phyloP scores from a whole-genome alignment of 2,329 filamentous ascomycete species.

The Rhynchosporium agropyri region DNA sequence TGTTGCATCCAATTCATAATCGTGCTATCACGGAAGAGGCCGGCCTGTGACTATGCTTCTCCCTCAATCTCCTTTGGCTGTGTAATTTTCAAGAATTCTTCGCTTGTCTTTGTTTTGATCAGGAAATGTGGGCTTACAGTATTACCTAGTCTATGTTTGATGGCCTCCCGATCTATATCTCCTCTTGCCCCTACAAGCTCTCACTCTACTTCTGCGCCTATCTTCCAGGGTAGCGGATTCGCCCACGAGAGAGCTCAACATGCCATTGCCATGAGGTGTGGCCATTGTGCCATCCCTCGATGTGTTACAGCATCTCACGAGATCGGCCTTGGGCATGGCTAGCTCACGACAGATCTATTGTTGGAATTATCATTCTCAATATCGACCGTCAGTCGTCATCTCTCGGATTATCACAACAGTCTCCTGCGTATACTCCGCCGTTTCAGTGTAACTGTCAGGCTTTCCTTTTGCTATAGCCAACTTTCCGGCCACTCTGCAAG shows the following conservation, averaged over 20 bases:
- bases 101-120: no score
- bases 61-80: no score
- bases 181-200: neutral
- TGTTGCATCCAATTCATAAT: no score
- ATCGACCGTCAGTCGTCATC: neutral
- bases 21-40: no score
- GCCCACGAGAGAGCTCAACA: constrained; percentile 3
- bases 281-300: neutral
- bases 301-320: constrained; percentile 8
- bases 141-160: no score
- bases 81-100: no score
- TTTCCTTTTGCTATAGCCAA: constrained; percentile 15
- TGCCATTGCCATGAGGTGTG: constrained; percentile 9
- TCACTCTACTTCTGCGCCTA: neutral
- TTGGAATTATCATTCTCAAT: constrained; percentile 1
- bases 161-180: no score
- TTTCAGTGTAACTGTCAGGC: constrained; percentile 17
- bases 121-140: no score
- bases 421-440: constrained; percentile 3
- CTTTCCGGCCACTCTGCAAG: constrained; percentile 30
- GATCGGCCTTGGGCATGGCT: neutral
- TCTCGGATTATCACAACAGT: constrained; percentile 2
- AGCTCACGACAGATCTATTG: neutral
- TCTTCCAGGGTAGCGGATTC: neutral
- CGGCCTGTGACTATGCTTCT: no score